These are phyloP conservation scores for Areca catechu DNA, from an alignment of 176 grass and related monocot genomes.

Conservation along the genomic window DNA sequence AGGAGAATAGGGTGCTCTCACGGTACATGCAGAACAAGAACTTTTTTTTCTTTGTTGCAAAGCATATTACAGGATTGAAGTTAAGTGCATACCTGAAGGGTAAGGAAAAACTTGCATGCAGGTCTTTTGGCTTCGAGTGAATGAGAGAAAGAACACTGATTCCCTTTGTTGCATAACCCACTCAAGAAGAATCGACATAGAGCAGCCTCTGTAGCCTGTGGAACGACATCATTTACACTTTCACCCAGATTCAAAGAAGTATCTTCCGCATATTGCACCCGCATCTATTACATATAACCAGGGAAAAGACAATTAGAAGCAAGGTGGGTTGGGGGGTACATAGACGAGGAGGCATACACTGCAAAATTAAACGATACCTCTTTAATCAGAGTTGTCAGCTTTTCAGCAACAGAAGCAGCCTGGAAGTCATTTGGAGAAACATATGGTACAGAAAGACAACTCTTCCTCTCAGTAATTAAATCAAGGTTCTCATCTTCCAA, in stretches of 20 bases:
- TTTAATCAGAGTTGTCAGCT: conserved; percentile 18
- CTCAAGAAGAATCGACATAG: conserved; percentile 49
- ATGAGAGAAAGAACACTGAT: conserved; percentile 70
- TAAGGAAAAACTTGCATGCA: conserved; percentile 73
- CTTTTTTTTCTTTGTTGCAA: no score
- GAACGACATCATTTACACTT: conserved; percentile 5
- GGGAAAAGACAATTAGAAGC: not conserved
- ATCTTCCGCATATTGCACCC: conserved; percentile 17
- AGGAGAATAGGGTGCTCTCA: no score
- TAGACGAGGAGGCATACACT: not conserved
- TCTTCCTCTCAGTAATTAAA: conserved; percentile 6
- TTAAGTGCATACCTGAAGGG: conserved; percentile 36
- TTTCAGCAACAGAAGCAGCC: conserved; percentile 25
- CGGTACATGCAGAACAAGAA: no score
- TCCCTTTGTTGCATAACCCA: conserved; percentile 54
- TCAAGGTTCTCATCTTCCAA: conserved; percentile 37
- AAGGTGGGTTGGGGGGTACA: not conserved
- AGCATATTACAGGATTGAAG: no score
- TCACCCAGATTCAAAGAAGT: conserved; percentile 12
- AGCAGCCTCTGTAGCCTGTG: conserved; percentile 21
- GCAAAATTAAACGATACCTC: conserved; percentile 19
- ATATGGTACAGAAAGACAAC: conserved; percentile 52
- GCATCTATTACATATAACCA: conserved; percentile 30
- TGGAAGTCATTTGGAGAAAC: conserved; percentile 55
- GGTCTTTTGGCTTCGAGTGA: conserved; percentile 46